phyloP scores from a whole-genome alignment of 345 rosid genomes.

The Citrus maxima region DNA sequence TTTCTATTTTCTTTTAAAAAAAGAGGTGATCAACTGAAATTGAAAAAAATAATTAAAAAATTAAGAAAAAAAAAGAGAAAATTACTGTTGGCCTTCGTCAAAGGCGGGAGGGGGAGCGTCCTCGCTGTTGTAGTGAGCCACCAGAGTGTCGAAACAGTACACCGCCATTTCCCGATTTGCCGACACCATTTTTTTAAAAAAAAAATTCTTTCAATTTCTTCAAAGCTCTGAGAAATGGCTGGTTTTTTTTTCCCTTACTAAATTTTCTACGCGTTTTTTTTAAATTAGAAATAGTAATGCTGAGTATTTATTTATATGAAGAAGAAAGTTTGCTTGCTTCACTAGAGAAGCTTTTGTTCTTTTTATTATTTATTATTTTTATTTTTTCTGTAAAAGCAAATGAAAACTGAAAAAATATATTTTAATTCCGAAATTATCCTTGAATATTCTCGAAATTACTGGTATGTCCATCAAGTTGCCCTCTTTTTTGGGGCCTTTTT shows the following conservation, averaged over 20 bases:
- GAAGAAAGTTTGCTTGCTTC: not conserved
- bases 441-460: not conserved
- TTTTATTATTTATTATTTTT: not conserved
- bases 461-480: not conserved
- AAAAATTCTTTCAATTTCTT: not conserved
- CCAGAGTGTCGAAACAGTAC: constrained; percentile 89
- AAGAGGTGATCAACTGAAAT: constrained; percentile 3
- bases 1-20: no score
- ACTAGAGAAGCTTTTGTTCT: not conserved
- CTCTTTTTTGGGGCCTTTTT: not conserved
- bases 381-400: not conserved
- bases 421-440: not conserved
- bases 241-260: not conserved
- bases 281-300: not conserved
- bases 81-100: constrained; percentile 77
- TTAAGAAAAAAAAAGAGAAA: not conserved
- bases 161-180: constrained; percentile 98
- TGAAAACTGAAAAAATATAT: not conserved
- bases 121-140: constrained; percentile 87
- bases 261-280: not conserved
- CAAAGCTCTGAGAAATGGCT: constrained; percentile 5
- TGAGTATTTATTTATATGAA: not conserved
- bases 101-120: constrained; percentile 87
- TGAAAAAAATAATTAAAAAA: not conserved
- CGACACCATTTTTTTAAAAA: constrained; percentile 58